These are phyloP conservation scores for Paramecium octaurelia DNA, from an alignment of 73 alveolate species.

Conservation along the genomic window DNA sequence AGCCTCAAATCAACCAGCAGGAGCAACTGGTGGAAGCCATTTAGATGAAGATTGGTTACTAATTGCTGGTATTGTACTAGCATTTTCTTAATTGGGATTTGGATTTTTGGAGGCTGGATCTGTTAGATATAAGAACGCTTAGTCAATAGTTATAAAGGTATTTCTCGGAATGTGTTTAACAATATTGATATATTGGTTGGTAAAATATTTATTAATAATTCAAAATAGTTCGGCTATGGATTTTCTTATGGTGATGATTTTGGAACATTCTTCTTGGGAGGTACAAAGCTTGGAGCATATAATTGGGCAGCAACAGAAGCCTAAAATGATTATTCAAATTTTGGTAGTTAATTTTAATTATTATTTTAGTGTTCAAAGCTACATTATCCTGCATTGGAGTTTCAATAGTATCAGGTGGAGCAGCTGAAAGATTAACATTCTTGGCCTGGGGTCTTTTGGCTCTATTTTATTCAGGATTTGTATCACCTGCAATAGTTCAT, in stretches of 20 bases:
- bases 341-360: background rate
- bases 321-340: conserved; percentile 22
- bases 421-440: conserved; percentile 24
- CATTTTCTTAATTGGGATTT: conserved; percentile 14
- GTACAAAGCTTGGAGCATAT: background rate
- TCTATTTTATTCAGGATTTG: background rate
- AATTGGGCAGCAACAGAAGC: background rate
- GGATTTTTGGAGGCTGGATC: conserved; percentile 22
- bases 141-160: conserved; percentile 18
- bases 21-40: background rate
- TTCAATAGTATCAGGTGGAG: background rate
- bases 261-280: background rate
- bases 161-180: background rate
- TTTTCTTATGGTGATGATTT: conserved; percentile 13
- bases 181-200: conserved; percentile 1
- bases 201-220: background rate
- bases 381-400: background rate
- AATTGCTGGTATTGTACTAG: conserved; percentile 6
- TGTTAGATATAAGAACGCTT: conserved; percentile 17
- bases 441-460: conserved; percentile 14
- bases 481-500: conserved; percentile 19
- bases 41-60: conserved; percentile 38
- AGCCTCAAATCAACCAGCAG: background rate
- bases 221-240: conserved; percentile 32
- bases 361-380: background rate